phyloP scores from a whole-genome alignment of 2,329 filamentous ascomycete genomes.

The Alternaria sp. region DNA sequence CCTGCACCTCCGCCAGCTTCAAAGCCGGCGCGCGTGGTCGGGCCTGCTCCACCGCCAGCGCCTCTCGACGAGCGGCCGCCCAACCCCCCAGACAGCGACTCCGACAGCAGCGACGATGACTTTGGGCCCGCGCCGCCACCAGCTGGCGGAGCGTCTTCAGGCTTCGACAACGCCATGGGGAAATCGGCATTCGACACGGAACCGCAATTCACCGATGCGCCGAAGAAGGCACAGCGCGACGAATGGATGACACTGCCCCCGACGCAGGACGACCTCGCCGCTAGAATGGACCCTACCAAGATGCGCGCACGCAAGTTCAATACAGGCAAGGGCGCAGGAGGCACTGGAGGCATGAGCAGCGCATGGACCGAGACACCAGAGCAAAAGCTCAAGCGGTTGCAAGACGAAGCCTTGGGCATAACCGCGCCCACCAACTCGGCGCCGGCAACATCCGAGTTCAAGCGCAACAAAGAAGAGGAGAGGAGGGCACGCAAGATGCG shows the following conservation, averaged over 20 bases:
- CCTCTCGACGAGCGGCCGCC: constrained; percentile 54
- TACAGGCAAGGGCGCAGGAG: constrained; percentile 66
- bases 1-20: constrained; percentile 54
- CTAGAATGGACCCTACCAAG: constrained; percentile 81
- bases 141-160: constrained; percentile 18
- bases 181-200: constrained; percentile 43
- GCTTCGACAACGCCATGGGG: constrained; percentile 15
- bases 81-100: constrained; percentile 42
- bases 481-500: constrained; percentile 59
- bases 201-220: constrained; percentile 34
- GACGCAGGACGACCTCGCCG: constrained; percentile 57
- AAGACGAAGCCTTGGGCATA: constrained; percentile 82
- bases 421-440: constrained; percentile 49
- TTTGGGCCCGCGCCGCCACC: constrained; percentile 55
- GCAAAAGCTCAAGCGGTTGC: constrained; percentile 80
- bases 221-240: constrained; percentile 69
- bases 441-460: constrained; percentile 35
- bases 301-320: constrained; percentile 83
- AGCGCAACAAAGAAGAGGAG: constrained; percentile 49
- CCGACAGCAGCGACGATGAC: constrained; percentile 50
- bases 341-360: constrained; percentile 57
- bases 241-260: constrained; percentile 65
- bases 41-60: constrained; percentile 62
- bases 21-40: constrained; percentile 52
- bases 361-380: constrained; percentile 94